A percentile compares a stretch with the other conserved stretches of the same genome.
Evolutionary conservation across 2,329 filamentous ascomycete species (phyloP).

Genomic region (Albifimbria verrucaria): DNA sequence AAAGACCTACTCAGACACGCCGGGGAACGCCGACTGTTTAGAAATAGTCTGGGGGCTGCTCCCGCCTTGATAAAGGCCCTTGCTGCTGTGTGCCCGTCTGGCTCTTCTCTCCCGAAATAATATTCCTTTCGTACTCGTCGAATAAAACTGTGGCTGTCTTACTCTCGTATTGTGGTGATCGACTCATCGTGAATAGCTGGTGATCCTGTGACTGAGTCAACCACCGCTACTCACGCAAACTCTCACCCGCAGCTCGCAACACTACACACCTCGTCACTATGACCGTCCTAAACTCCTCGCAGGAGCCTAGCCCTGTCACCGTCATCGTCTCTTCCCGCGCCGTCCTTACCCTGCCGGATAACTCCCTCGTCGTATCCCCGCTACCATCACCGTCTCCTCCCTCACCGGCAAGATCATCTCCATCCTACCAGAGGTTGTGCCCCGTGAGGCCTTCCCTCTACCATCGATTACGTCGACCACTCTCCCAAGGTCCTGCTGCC

Average conservation of each 20-base stretch:
- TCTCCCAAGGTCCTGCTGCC: slow-evolving; percentile 82
- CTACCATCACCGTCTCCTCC: slow-evolving; percentile 77
- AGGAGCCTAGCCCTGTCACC: slow-evolving; percentile 45
- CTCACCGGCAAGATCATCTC: slow-evolving; percentile 80
- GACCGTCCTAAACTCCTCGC: slow-evolving; percentile 21
- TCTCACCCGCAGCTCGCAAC: neutral
- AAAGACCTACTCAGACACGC: neutral
- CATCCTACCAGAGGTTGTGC: slow-evolving; percentile 71
- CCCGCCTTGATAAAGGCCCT: too few species aligned
- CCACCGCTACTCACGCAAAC: neutral
- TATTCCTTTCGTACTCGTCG: neutral
- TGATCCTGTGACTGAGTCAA: neutral
- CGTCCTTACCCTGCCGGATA: slow-evolving; percentile 68
- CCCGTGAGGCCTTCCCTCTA: slow-evolving; percentile 68
- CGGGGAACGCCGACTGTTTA: neutral
- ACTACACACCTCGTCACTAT: slow-evolving; percentile 20
- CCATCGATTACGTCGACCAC: slow-evolving; percentile 76
- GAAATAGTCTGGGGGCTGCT: neutral
- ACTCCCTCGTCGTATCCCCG: slow-evolving; percentile 65
- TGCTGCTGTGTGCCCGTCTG: slow-evolving; percentile 3
- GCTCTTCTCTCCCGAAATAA: slow-evolving; percentile 5
- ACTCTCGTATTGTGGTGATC: too few species aligned
- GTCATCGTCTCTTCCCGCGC: slow-evolving; percentile 83
- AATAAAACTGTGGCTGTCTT: neutral
- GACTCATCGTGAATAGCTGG: too few species aligned